Percentiles rank a stretch among this genome's conserved stretches.
phyloP scores from a whole-genome alignment of 257 asterid species.

The Nicotiana benthamiana region DNA sequence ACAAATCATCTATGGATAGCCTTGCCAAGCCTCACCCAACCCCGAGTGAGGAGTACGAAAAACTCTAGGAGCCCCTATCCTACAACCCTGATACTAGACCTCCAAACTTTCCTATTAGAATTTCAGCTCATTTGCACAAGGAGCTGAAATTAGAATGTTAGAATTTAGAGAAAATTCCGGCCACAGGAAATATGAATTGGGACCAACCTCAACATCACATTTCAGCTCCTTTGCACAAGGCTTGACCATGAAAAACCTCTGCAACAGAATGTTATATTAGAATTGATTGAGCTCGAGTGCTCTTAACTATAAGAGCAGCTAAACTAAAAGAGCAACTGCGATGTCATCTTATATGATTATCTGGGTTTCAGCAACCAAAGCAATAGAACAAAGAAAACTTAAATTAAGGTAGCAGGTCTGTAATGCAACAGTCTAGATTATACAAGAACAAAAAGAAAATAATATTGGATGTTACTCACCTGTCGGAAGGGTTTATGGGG shows the following conservation, averaged over 20 bases:
- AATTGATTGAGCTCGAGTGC: conserved; percentile 13
- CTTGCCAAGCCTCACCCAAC: too few relatives aligned
- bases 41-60: too few relatives aligned
- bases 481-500: conserved; percentile 92
- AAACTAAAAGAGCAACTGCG: background rate
- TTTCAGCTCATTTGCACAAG: too few relatives aligned
- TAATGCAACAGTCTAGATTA: background rate
- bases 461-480: conserved; percentile 31
- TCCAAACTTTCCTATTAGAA: too few relatives aligned
- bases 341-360: background rate
- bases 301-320: conserved; percentile 8
- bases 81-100: too few relatives aligned
- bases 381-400: background rate
- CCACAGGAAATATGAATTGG: background rate
- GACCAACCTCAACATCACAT: conserved; percentile 94
- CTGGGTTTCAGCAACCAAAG: background rate
- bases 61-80: too few relatives aligned
- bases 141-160: background rate
- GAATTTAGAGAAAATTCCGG: background rate
- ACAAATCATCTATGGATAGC: too few relatives aligned
- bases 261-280: conserved; percentile 21
- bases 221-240: conserved; percentile 97
- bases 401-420: background rate
- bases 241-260: conserved; percentile 93
- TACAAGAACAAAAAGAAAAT: background rate